phyloP scores from a whole-genome alignment of 2,329 filamentous ascomycete genomes.

The Colletotrichum cuscutae region DNA sequence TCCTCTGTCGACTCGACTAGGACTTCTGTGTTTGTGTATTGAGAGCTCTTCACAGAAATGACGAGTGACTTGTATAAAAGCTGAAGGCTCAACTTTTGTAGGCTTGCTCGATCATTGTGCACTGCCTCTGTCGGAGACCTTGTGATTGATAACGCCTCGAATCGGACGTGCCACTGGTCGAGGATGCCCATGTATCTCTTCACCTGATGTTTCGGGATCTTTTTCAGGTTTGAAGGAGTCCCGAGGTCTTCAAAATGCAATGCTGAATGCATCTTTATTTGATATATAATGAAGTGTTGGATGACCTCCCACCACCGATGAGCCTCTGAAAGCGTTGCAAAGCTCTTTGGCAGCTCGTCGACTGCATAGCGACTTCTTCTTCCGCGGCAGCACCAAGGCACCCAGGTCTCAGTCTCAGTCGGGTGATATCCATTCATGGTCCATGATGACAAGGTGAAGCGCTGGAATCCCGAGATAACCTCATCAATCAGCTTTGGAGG shows the following conservation, averaged over 20 bases:
- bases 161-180: neutral
- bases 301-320: constrained; percentile 20
- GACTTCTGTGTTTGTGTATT: neutral
- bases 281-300: constrained; percentile 18
- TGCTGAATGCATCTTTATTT: neutral
- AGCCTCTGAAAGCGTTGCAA: constrained; percentile 2
- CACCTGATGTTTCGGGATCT: neutral
- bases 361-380: constrained; percentile 17
- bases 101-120: neutral
- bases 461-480: constrained; percentile 7
- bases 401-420: neutral
- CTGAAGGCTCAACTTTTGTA: constrained; percentile 12
- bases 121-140: neutral
- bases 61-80: constrained; percentile 17
- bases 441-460: constrained; percentile 21
- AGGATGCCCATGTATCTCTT: constrained; percentile 33
- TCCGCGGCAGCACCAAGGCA: constrained; percentile 29
- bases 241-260: constrained; percentile 33
- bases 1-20: neutral
- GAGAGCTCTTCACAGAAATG: neutral
- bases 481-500: constrained; percentile 17
- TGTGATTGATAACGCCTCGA: neutral
- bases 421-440: constrained; percentile 12
- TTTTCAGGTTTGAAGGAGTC: neutral
- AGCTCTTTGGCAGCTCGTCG: constrained; percentile 14